Base-by-base conservation (phyloP, 805 yeast species). In the Kodamaea nitidulidarum region DNA sequence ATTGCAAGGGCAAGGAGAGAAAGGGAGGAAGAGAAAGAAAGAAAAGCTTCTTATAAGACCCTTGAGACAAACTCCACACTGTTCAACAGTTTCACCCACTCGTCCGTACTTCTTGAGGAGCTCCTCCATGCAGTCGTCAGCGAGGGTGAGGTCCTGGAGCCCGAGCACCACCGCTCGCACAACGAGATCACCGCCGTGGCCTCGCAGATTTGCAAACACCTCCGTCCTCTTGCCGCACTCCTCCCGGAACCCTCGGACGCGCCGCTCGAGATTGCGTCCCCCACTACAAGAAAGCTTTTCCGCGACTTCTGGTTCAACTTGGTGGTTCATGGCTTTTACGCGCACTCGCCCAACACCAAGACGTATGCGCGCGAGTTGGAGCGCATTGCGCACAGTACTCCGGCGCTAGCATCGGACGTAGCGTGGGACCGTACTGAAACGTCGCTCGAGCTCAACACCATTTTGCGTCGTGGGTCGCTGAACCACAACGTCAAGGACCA, bases 271-370 rank as follows among this genome's bases (percentile, higher is more conserved):
- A 61, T 63, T 12, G 50, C 56, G 7, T 77, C 81, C 46, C 75
- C 76, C 28, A 65, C 65, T 2, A 65, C 78, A 1, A 65, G 79
- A 35, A 71, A 74, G 33, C 65, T 81, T 43, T 87, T 91, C 67
- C 75, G 95, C 54, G 84, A 93, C 59, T 79, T 88, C 32, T 93
- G 99, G 99, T 88, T 87, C 59, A 93, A 91, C 54, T 70, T 93
- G 72, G 91, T 82, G 3, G 84, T 90, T 18, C 96, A 93, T 60
- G 98, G 98, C 0, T 88, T 81, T 56, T 74, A 79, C n/a, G 68
- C 69, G 40, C 70, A 70, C 26, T 80, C 93, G 0, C 66, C 68
- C 10, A 65, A 80, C 52, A 73, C 78, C 11, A 61, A 63, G 40
- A 61, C 63, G n/a, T 72, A 75, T 51, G 57, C 61, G 31, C 49